Conservation (phyloP, 208 protist genomes). For the Novymonas esmeraldas region DNA sequence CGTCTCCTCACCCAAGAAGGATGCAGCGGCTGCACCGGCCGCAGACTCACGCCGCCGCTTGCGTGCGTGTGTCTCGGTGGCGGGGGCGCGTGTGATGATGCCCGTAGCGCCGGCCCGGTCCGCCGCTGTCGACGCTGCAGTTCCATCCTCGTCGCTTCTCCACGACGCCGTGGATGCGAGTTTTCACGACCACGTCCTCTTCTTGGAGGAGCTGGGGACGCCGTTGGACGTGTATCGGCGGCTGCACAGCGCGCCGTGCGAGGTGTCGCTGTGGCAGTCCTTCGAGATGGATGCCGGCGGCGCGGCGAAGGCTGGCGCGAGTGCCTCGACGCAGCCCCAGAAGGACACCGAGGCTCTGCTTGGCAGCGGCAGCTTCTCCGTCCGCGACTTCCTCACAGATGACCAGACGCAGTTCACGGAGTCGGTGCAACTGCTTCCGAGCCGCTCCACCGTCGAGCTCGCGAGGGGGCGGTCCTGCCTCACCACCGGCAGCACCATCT, state of each 20-base stretch:
- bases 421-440: constrained; percentile 36
- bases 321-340: not conserved
- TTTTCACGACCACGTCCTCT: constrained; percentile 29
- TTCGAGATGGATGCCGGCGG: constrained; percentile 13
- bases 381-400: constrained; percentile 56
- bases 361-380: constrained; percentile 51
- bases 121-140: not conserved
- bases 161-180: not conserved
- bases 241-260: constrained; percentile 23
- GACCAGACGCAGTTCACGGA: constrained; percentile 48
- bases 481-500: constrained; percentile 47
- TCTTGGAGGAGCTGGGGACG: constrained; percentile 25
- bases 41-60: constrained; percentile 21
- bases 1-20: not conserved
- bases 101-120: not conserved
- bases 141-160: not conserved
- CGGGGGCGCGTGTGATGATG: constrained; percentile 6
- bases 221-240: constrained; percentile 39
- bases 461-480: constrained; percentile 41
- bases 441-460: constrained; percentile 28
- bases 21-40: not conserved
- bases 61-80: constrained; percentile 23
- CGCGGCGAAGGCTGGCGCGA: not conserved
- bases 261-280: constrained; percentile 38
- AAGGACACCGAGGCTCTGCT: constrained; percentile 30